Evolutionary conservation across 805 yeast genomes (phyloP), one percentile per base, ranked within the genome.

Genomic region (Maudiozyma pseudohumilis): DNA sequence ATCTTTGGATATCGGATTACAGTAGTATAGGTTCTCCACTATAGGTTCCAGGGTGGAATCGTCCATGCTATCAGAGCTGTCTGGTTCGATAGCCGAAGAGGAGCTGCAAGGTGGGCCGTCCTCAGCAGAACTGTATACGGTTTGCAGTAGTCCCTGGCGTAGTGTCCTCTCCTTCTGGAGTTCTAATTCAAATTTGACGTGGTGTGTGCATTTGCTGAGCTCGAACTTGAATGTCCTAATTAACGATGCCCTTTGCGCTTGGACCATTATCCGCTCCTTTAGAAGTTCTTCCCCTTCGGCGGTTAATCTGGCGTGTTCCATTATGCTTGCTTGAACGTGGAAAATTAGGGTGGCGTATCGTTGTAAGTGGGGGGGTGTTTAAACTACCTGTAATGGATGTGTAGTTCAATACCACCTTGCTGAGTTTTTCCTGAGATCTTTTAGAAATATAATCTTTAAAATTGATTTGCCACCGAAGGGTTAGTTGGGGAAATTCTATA

Each of bases 101-200:
- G 32, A 29, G n/a, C 32, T 29, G 15, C 32, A 29, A 19, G 32
- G 32, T 19, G 32, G 32, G n/a, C 23, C 32, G 7, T 10, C n/a
- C 5, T 29, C 32, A 2, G 32, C 5, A 12, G 11, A 12, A n/a
- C n/a, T n/a, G n/a, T n/a, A n/a, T n/a, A n/a, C n/a, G n/a, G n/a
- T n/a, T n/a, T n/a, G n/a, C n/a, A n/a, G n/a, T 12, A 29, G 20
- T 29, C 20, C 15, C n/a, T 29, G 16, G 12, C 32, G n/a, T 17
- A 29, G n/a, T 10, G 15, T 8, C 13, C n/a, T 9, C 9, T 29
- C 32, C 11, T 29, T 29, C 22, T 17, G 23, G 2, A 18, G 13
- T 11, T 29, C 32, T 13, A 29, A 19, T 11, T 29, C 32, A 7
- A 17, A 15, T 11, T 29, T 13, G 23, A 29, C 20, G 15, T 19